phyloP scores from a whole-genome alignment of 257 asterid species.

The Solanum pimpinellifolium region DNA sequence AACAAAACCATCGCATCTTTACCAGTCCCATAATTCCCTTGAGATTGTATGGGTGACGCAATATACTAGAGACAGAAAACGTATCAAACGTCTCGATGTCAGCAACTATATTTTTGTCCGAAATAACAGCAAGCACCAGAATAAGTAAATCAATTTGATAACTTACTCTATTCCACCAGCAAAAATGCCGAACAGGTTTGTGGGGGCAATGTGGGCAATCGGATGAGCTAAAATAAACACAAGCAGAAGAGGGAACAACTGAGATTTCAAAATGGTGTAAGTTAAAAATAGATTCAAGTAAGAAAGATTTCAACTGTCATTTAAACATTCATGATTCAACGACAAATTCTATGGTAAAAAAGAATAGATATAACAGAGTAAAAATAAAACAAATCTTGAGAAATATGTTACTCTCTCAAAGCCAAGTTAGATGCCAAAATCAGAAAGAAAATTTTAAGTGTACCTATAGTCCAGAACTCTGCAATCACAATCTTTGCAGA shows the following conservation, averaged over 20 bases:
- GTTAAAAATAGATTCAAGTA: neutral
- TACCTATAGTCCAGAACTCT: constrained; percentile 79
- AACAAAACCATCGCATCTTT: constrained; percentile 75
- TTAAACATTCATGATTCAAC: neutral
- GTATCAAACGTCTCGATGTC: neutral
- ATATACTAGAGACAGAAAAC: constrained; percentile 39
- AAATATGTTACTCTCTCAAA: neutral
- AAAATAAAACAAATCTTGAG: neutral
- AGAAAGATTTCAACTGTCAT: neutral
- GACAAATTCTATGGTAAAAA: neutral
- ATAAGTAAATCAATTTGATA: neutral
- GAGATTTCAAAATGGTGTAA: neutral
- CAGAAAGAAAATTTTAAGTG: neutral
- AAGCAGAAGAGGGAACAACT: neutral
- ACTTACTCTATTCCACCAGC: constrained; percentile 97
- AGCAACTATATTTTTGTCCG: neutral
- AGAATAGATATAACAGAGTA: neutral
- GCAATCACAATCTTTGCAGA: constrained; percentile 95
- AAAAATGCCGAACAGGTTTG: constrained; percentile 72
- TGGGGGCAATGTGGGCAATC: constrained; percentile 71
- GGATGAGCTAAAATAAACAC: constrained; percentile 33
- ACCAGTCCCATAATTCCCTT: constrained; percentile 36
- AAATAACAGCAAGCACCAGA: neutral
- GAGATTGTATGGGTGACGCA: constrained; percentile 62
- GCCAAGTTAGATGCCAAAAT: neutral